Conservation (phyloP, 139 green algal genomes). For the Chlamydomonas schloesseri region DNA sequence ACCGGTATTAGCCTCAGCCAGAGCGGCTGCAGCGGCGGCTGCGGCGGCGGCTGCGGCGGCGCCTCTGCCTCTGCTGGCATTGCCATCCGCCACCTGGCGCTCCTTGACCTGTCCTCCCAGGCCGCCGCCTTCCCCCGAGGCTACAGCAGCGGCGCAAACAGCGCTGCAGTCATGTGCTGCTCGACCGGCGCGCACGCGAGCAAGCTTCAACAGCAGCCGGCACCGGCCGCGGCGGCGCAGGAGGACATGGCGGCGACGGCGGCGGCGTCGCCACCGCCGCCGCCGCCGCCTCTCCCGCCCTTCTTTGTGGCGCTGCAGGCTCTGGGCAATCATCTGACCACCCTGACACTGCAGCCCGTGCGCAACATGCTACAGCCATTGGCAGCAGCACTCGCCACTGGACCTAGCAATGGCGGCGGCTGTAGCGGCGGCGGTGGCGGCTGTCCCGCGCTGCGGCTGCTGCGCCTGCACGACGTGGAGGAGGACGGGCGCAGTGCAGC, state of each 20-base stretch:
- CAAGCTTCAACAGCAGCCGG: too few species aligned
- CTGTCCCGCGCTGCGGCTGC: neutral
- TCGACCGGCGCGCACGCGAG: too few species aligned
- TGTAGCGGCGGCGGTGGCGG: too few species aligned
- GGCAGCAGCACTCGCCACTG: neutral
- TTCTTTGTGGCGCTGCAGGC: neutral
- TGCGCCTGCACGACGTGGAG: slow-evolving; percentile 16
- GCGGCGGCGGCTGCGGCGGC: neutral
- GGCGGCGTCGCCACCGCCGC: too few species aligned
- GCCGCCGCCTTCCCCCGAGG: too few species aligned
- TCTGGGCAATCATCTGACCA: neutral
- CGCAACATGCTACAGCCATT: neutral
- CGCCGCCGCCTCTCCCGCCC: neutral
- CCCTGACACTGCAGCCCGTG: neutral
- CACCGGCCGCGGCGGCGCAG: too few species aligned
- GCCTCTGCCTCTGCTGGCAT: neutral
- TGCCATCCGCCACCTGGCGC: neutral
- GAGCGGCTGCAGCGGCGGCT: too few species aligned
- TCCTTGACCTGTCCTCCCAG: neutral
- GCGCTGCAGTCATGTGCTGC: neutral
- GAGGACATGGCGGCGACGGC: too few species aligned
- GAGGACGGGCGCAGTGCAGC: neutral
- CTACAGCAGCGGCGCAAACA: neutral
- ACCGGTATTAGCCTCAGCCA: too few species aligned
- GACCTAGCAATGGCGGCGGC: too few species aligned